Evolutionary conservation across 1,284 basidiomycete genomes (phyloP).

Genomic region (Neotropicomus parvogracilis): DNA sequence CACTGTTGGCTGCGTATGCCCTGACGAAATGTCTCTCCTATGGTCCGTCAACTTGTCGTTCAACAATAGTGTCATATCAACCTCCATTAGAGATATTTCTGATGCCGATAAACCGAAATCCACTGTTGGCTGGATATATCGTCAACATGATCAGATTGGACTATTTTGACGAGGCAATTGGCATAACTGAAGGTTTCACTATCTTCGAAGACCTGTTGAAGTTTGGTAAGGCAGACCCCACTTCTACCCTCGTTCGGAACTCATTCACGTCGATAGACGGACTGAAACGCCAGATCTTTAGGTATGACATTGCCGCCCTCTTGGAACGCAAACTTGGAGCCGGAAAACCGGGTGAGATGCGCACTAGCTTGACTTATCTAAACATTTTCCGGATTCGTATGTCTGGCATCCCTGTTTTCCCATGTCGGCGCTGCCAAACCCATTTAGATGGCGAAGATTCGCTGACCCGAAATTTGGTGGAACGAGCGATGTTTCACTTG

Average conservation of each 20-base stretch:
- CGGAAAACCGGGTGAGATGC: slow-evolving; percentile 4
- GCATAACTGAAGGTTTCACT: slow-evolving; percentile 3
- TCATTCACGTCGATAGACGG: background rate
- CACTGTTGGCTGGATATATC: slow-evolving; percentile 2
- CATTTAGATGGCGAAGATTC: slow-evolving; percentile 3
- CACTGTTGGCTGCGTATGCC: slow-evolving; percentile 8
- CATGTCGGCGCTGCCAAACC: background rate
- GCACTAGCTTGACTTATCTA: slow-evolving; percentile 7
- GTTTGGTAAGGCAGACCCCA: background rate
- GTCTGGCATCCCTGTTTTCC: background rate
- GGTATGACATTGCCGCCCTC: slow-evolving; percentile 4
- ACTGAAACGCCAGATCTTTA: slow-evolving; percentile 4
- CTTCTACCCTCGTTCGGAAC: background rate
- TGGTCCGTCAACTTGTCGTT: background rate
- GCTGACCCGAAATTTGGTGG: slow-evolving; percentile 2
- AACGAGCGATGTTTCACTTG: slow-evolving; percentile 6
- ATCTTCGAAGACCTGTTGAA: slow-evolving; percentile 7
- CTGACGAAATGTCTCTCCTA: slow-evolving; percentile 1
- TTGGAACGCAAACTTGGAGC: slow-evolving; percentile 5
- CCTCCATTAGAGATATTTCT: background rate
- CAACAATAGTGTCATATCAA: background rate
- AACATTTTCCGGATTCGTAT: slow-evolving; percentile 5
- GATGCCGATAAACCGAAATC: background rate
- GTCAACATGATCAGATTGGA: slow-evolving; percentile 9
- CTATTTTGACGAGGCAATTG: slow-evolving; percentile 8